Base-by-base conservation (phyloP, 352 stramenopile genomes). In the Globisporangium cystogenes region DNA sequence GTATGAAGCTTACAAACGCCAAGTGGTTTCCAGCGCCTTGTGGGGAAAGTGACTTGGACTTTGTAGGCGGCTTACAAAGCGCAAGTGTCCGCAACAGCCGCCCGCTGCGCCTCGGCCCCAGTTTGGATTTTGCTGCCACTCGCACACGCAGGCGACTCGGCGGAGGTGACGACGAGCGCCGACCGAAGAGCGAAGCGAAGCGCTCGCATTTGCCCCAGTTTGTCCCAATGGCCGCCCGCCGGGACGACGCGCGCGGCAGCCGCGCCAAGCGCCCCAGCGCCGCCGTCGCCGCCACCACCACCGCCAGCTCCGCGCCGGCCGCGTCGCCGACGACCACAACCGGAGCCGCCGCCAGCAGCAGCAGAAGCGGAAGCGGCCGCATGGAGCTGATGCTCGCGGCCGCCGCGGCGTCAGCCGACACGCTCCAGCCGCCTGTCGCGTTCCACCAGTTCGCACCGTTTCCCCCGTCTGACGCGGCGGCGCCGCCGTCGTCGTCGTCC, bases 301-400 rank as follows among this genome's bases (percentile, higher is more conserved):
- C 12, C 14, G 15, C 4, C 33, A 39, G 11, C 14, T 7, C 12
- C 33, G 18, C 33, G 33, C 33, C 33, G 4, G 33, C 33, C 6
- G 33, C 33, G 12, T 39, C 33, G 33, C 33, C 33, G 33, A 39
- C 33, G 11, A 39, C 33, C 12, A 39, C 18, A 18, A 18, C 12
- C 39, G 39, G 39, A n/a, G n/a, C n/a, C 7, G 21, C 6, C 4
- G 14, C 27, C 16, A 50, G 11, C 5, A 26, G 18, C 29, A 18
- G 7, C 11, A 51, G 7, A 14, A 27, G 18, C 39, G n/a, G 39
- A 18, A 26, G 39, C 16, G 39, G 75, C 57, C 72, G 76, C 60
- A 73, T 75, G 73, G 68, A 68, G 55, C 72, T 74, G 58, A 68
- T 79, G 33, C 69, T 78, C 53, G 67, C 60, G 18, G 55, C 49